Conservation (phyloP, 2,329 filamentous ascomycete genomes). For the Pseudogymnoascus sp. region DNA sequence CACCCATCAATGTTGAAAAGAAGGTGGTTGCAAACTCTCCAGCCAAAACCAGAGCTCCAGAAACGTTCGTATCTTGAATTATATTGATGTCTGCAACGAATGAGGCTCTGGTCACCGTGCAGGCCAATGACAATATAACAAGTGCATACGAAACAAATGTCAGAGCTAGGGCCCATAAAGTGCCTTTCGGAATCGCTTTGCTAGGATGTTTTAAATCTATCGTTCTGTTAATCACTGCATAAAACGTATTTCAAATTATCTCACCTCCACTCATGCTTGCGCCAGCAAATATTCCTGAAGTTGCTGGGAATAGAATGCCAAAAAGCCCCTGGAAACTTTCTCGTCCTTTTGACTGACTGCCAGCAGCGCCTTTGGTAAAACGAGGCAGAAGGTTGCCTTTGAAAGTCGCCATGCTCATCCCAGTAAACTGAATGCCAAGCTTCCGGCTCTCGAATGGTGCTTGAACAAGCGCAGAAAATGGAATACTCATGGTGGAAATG, state of each 20-base stretch:
- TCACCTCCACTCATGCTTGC: slow-evolving; percentile 73
- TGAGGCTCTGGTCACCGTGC: slow-evolving; percentile 66
- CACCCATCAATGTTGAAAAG: slow-evolving; percentile 81
- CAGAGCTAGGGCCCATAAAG: slow-evolving; percentile 66
- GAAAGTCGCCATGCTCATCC: slow-evolving; percentile 63
- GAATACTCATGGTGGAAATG: slow-evolving; percentile 72
- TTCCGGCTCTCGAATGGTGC: slow-evolving; percentile 58
- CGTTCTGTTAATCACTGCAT: background rate
- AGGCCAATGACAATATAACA: slow-evolving; percentile 71
- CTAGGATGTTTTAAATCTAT: slow-evolving; percentile 70
- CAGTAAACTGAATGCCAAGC: slow-evolving; percentile 68
- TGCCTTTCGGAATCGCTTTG: slow-evolving; percentile 79
- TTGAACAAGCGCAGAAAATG: slow-evolving; percentile 64
- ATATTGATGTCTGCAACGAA: slow-evolving; percentile 70
- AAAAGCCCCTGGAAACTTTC: slow-evolving; percentile 76
- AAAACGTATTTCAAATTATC: background rate
- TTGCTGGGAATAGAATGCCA: slow-evolving; percentile 72
- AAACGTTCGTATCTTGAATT: slow-evolving; percentile 75
- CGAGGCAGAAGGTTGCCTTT: slow-evolving; percentile 65
- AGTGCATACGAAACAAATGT: slow-evolving; percentile 71
- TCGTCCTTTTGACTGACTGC: slow-evolving; percentile 53
- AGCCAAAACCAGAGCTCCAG: slow-evolving; percentile 63
- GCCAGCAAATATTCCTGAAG: slow-evolving; percentile 56
- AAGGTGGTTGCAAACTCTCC: slow-evolving; percentile 78
- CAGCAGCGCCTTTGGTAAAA: slow-evolving; percentile 55